Conservation (phyloP, 805 yeast species). For the Kazachstania africana region DNA sequence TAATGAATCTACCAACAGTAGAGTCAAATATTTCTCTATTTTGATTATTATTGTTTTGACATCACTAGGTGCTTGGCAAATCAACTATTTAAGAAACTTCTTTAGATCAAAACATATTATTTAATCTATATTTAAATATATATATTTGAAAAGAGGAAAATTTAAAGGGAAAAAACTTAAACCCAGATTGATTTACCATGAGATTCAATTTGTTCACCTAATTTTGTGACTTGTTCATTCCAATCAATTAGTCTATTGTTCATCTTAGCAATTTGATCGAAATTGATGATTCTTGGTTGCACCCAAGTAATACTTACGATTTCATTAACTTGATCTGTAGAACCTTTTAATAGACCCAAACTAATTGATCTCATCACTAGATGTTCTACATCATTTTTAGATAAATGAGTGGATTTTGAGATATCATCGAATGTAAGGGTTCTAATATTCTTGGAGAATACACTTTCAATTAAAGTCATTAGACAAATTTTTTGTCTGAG, state of each 20-base stretch:
- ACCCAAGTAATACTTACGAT: conserved; percentile 82
- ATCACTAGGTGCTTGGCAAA: conserved; percentile 84
- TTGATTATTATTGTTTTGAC: conserved; percentile 56
- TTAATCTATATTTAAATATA: conserved; percentile 1
- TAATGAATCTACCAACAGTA: conserved; percentile 87
- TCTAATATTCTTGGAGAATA: conserved; percentile 70
- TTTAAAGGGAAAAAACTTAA: conserved; percentile 8
- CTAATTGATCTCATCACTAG: conserved; percentile 85
- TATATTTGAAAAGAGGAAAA: neutral
- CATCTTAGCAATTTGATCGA: conserved; percentile 68
- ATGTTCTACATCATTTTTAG: conserved; percentile 65
- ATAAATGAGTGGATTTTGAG: conserved; percentile 54
- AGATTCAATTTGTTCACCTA: conserved; percentile 49
- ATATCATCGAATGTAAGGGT: conserved; percentile 63
- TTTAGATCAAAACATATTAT: conserved; percentile 79
- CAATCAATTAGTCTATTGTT: conserved; percentile 61
- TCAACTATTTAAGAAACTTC: conserved; percentile 81
- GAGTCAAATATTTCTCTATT: conserved; percentile 81
- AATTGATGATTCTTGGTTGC: conserved; percentile 87
- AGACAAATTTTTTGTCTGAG: conserved; percentile 84
- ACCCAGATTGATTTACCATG: conserved; percentile 61
- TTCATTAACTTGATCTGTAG: conserved; percentile 76
- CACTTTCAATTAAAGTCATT: conserved; percentile 81
- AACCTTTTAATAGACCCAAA: conserved; percentile 74
- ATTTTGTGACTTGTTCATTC: conserved; percentile 60